phyloP scores from a whole-genome alignment of 2,329 filamentous ascomycete species.

The Ceratocystis ficicola region DNA sequence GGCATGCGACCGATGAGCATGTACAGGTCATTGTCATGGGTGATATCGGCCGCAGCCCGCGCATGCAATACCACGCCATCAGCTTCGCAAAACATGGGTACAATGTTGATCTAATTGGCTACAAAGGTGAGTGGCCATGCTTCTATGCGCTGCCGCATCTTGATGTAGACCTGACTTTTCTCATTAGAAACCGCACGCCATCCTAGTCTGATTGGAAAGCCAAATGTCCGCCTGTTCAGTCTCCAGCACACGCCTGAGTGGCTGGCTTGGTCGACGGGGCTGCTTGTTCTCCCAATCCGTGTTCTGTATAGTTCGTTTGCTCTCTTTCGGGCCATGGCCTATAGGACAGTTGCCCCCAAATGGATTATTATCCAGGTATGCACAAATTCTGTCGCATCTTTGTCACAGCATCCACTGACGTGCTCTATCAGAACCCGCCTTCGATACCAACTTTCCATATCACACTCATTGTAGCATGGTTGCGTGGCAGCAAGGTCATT shows the following conservation, averaged over 20 bases:
- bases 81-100: conserved; percentile 77
- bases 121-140: conserved; percentile 48
- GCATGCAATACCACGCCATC: conserved; percentile 96
- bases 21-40: conserved; percentile 83
- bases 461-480: conserved; percentile 56
- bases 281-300: conserved; percentile 21
- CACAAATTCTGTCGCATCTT: neutral
- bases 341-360: conserved; percentile 57
- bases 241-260: conserved; percentile 54
- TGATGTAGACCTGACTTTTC: neutral
- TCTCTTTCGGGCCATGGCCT: conserved; percentile 60
- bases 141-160: neutral
- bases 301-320: conserved; percentile 38
- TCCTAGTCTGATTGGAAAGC: conserved; percentile 58
- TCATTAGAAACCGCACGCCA: conserved; percentile 61
- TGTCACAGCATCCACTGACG: neutral
- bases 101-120: conserved; percentile 75
- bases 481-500: conserved; percentile 70
- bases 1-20: conserved; percentile 32
- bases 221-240: conserved; percentile 57
- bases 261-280: conserved; percentile 41
- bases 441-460: conserved; percentile 83
- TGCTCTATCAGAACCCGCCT: conserved; percentile 61
- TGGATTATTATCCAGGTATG: conserved; percentile 75
- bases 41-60: conserved; percentile 87